A percentile compares a stretch with the other conserved stretches of the same genome.
Evolutionary conservation across 257 asterid species (phyloP).

Genomic region (Catharanthus roseus): DNA sequence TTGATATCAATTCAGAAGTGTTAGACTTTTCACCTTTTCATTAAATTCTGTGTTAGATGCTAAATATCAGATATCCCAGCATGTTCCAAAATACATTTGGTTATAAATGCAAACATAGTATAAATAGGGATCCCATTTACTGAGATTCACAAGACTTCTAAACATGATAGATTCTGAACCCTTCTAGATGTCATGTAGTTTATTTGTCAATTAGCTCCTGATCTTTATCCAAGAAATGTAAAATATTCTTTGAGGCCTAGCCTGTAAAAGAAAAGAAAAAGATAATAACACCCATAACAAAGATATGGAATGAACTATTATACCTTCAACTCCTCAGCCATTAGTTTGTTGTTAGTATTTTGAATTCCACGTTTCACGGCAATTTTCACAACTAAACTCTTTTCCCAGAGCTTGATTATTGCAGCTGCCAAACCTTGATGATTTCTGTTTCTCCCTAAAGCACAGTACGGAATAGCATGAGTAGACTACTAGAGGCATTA

Average conservation of each 20-base stretch:
- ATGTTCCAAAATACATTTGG: not conserved
- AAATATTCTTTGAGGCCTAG: not conserved
- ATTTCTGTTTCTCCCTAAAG: constrained; percentile 82
- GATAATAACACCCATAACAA: constrained; percentile 9
- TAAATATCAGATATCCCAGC: not conserved
- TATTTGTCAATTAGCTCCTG: not conserved
- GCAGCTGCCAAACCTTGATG: constrained; percentile 96
- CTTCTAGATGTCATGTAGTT: not conserved
- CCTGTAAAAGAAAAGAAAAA: not conserved
- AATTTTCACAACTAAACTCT: constrained; percentile 85
- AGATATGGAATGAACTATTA: constrained; percentile 13
- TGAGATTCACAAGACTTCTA: not conserved
- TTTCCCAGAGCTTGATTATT: constrained; percentile 92
- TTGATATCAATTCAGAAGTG: not conserved
- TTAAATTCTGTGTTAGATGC: not conserved
- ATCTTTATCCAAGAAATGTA: not conserved
- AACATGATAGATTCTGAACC: not conserved
- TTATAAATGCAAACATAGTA: not conserved
- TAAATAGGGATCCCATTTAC: not conserved
- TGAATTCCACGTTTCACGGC: constrained; percentile 99
- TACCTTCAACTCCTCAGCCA: constrained; percentile 98
- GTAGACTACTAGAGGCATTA: constrained; percentile 16
- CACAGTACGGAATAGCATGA: constrained; percentile 7
- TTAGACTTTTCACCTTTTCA: not conserved
- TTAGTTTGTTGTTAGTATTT: constrained; percentile 90